Base-by-base conservation (phyloP, 2,329 filamentous ascomycete genomes). In the Myriosclerotinia scirpicola region DNA sequence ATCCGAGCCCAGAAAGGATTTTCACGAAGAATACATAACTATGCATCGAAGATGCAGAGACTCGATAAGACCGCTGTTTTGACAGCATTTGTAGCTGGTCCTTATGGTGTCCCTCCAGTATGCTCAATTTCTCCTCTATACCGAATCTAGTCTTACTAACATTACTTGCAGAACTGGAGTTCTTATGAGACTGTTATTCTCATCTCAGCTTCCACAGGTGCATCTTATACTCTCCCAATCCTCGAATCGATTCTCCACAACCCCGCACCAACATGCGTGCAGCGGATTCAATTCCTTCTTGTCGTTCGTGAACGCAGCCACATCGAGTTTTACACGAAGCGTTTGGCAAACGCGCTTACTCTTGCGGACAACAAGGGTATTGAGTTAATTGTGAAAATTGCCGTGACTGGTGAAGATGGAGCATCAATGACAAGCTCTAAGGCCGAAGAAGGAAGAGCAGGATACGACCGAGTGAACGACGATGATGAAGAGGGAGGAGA, bases 191-290 rank as follows among this genome's bases (percentile, higher is more conserved):
- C 84, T 0, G 75, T 88, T 54, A 77, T 88, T 5, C 78, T 88
- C 4, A 83, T 88, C 53, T 85, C 85, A 0, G 85, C 85, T 0
- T 88, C 85, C 0, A 88, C 86, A 0, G 86, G 86, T n/a, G 83
- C 85, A 1, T 87, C 85, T 4, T 88, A 85, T 65, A 85, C 83
- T 1, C 75, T 88, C 7, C 85, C 85, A 0, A 84, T 88, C 3
- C 77, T 88, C 0, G 85, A 88, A 70, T 82, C 80, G 68, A 78
- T 86, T 2, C 78, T 85, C 1, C 78, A 79, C 42, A 74, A 78
- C 0, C 76, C 76, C 12, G 70, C 67, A 1, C 76, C 76, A 2
- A 80, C 79, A 14, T 88, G 85, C 70, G 82, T 81, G 9, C 81
- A 81, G 65, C 77, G 83, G 34, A 78, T 87, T 11, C 81, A 86